These are phyloP conservation scores for Sarocladium brachiariae DNA, from an alignment of 2,329 filamentous ascomycete species.

Conservation along the genomic window DNA sequence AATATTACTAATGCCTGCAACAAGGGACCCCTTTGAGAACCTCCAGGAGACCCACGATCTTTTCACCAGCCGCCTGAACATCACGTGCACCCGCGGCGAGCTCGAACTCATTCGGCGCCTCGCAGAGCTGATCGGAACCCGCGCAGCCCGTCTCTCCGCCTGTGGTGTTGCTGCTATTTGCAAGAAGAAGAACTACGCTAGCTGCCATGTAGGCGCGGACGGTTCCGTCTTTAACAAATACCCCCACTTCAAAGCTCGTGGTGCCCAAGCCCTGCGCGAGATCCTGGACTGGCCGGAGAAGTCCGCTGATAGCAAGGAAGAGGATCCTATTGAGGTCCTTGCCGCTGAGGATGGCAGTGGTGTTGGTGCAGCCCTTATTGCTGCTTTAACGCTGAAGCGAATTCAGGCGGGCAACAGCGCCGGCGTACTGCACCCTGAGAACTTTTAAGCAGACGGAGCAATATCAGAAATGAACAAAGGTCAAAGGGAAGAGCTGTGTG, in stretches of 20 bases:
- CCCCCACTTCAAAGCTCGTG: slow-evolving; percentile 92
- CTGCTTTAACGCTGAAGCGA: slow-evolving; percentile 60
- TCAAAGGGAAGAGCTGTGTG: not conserved
- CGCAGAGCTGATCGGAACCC: slow-evolving; percentile 89
- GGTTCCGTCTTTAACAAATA: slow-evolving; percentile 99
- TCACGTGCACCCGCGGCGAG: slow-evolving; percentile 67
- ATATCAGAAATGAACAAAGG: not conserved
- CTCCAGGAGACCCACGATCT: slow-evolving; percentile 80
- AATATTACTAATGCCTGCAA: not conserved
- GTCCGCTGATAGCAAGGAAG: slow-evolving; percentile 53
- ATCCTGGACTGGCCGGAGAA: slow-evolving; percentile 89
- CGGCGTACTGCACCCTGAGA: slow-evolving; percentile 59
- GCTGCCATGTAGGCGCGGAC: slow-evolving; percentile 92
- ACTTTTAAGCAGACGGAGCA: slow-evolving; percentile 35
- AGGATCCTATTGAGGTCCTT: slow-evolving; percentile 81
- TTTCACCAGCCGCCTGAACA: slow-evolving; percentile 67
- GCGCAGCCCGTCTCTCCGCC: slow-evolving; percentile 84
- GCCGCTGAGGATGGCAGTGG: slow-evolving; percentile 93
- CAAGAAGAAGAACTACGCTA: slow-evolving; percentile 86
- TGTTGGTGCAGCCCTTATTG: slow-evolving; percentile 95
- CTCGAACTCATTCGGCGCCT: slow-evolving; percentile 83
- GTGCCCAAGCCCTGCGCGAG: slow-evolving; percentile 82
- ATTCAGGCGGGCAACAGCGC: slow-evolving; percentile 56
- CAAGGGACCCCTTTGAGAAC: slow-evolving; percentile 88
- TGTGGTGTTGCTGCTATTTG: slow-evolving; percentile 95